These are phyloP conservation scores for Boletellus ananiceps DNA, from an alignment of 768 basidiomycete genomes.

Conservation along the genomic window DNA sequence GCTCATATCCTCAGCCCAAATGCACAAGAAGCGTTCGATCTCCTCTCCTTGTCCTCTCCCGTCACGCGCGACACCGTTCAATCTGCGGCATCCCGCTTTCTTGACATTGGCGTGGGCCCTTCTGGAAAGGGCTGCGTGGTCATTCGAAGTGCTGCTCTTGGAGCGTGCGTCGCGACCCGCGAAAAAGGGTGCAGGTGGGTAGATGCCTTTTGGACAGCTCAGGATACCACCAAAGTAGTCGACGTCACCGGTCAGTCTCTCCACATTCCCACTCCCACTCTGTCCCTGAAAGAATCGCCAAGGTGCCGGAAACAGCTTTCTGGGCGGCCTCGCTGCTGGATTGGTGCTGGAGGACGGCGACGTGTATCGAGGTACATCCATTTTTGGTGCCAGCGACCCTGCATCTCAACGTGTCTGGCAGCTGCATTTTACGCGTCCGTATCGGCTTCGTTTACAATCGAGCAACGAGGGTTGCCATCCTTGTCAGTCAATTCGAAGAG, in stretches of 20 bases:
- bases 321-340: conserved; percentile 81
- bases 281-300: conserved; percentile 6
- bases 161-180: conserved; percentile 58
- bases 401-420: conserved; percentile 28
- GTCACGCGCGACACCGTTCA: conserved; percentile 52
- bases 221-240: conserved; percentile 47
- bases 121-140: conserved; percentile 55
- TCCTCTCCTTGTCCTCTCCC: conserved; percentile 51
- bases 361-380: conserved; percentile 56
- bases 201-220: conserved; percentile 65
- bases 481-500: conserved; percentile 32
- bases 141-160: conserved; percentile 70
- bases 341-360: conserved; percentile 51
- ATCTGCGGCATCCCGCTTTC: conserved; percentile 58
- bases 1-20: conserved; percentile 57
- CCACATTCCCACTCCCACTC: not conserved
- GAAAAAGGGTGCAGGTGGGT: conserved; percentile 53
- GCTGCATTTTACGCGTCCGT: conserved; percentile 74
- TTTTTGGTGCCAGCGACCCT: conserved; percentile 3
- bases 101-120: conserved; percentile 54
- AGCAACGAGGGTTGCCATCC: conserved; percentile 72
- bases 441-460: conserved; percentile 78
- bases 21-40: conserved; percentile 71
- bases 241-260: conserved; percentile 71
- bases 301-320: conserved; percentile 91